A percentile compares a stretch with the other conserved stretches of the same genome.
phyloP scores from a whole-genome alignment of 352 stramenopile genomes.

The Blastocystis sp. region DNA sequence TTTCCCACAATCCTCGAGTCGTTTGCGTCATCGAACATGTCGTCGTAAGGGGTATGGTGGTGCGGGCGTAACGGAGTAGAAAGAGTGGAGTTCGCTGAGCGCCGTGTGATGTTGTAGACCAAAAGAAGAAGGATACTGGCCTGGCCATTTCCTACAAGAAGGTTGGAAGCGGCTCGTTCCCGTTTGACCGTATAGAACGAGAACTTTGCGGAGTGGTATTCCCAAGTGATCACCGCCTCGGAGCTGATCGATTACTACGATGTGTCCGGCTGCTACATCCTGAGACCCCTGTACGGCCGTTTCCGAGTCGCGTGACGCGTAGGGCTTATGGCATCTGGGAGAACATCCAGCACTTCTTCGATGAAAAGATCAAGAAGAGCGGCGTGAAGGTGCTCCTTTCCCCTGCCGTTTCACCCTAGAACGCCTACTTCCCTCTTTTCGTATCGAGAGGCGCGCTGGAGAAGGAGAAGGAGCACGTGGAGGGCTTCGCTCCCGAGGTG shows the following conservation, averaged over 20 bases:
- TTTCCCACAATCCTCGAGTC: no score
- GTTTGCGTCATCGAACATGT: background rate
- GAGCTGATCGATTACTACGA: conserved; percentile 99
- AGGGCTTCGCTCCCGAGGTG: conserved; percentile 94
- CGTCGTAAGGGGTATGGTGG: conserved; percentile 8
- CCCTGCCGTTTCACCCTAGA: conserved; percentile 73
- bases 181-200: conserved; percentile 67
- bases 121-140: conserved; percentile 69
- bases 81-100: conserved; percentile 42
- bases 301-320: conserved; percentile 67
- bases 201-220: conserved; percentile 76
- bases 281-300: conserved; percentile 82
- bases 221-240: conserved; percentile 87
- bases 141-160: conserved; percentile 68
- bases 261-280: conserved; percentile 98
- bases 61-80: background rate
- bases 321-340: conserved; percentile 98
- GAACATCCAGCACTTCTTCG: conserved; percentile 91
- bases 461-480: conserved; percentile 96
- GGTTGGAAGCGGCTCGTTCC: background rate
- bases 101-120: conserved; percentile 34
- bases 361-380: conserved; percentile 84
- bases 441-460: conserved; percentile 91
- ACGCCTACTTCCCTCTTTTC: conserved; percentile 97
- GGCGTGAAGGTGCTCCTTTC: conserved; percentile 69